Percentiles rank a stretch among this genome's conserved stretches.
phyloP scores from a whole-genome alignment of 495 filamentous ascomycete genomes.

The Aspergillus cavernicola region DNA sequence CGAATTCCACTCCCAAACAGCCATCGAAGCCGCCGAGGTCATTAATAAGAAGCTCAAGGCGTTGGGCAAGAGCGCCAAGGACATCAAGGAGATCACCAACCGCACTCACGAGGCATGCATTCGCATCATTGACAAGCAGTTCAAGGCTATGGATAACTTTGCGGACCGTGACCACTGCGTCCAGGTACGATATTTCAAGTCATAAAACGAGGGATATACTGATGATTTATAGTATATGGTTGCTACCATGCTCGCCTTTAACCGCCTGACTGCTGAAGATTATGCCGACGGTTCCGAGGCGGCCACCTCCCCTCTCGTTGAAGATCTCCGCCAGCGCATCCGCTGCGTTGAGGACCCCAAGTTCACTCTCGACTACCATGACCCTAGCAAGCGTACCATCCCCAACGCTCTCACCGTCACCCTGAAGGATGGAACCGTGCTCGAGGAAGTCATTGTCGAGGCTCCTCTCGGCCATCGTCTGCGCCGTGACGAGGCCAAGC shows the following conservation, averaged over 20 bases:
- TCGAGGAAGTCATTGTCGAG: conserved; percentile 90
- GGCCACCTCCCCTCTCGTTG: conserved; percentile 83
- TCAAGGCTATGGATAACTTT: conserved; percentile 99
- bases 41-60: conserved; percentile 77
- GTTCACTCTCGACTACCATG: conserved; percentile 92
- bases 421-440: conserved; percentile 89
- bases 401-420: conserved; percentile 92
- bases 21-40: conserved; percentile 88
- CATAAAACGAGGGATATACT: neutral
- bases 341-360: conserved; percentile 91
- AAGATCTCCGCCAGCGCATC: conserved; percentile 86
- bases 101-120: conserved; percentile 97
- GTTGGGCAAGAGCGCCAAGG: conserved; percentile 85
- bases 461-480: conserved; percentile 91
- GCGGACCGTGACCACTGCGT: conserved; percentile 99
- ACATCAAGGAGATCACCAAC: conserved; percentile 90
- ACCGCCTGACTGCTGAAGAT: conserved; percentile 85
- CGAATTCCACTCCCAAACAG: conserved; percentile 99
- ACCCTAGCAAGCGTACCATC: conserved; percentile 88
- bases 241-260: conserved; percentile 88
- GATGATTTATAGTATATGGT: conserved; percentile 73
- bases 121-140: conserved; percentile 99
- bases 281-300: conserved; percentile 90
- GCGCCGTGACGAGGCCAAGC: conserved; percentile 93
- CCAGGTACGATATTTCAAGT: conserved; percentile 47